Evolutionary conservation across 768 basidiomycete species (phyloP).

Genomic region (Hydnomerulius pinastri): DNA sequence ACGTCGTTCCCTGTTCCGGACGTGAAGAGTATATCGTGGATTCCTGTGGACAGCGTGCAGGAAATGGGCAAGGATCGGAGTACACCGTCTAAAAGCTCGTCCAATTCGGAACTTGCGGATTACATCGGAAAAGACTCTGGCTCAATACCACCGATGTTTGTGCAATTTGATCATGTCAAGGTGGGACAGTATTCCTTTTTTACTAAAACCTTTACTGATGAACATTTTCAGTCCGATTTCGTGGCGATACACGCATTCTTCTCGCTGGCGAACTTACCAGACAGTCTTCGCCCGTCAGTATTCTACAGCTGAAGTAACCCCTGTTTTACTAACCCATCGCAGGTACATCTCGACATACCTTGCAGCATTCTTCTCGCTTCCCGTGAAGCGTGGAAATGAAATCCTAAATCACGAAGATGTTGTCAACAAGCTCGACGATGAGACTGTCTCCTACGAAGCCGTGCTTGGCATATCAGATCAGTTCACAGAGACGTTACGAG

Average conservation of each 20-base stretch:
- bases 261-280: slow-evolving; percentile 71
- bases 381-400: slow-evolving; percentile 66
- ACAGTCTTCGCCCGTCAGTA: slow-evolving; percentile 67
- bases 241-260: slow-evolving; percentile 79
- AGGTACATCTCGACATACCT: slow-evolving; percentile 82
- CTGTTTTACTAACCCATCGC: slow-evolving; percentile 10
- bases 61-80: slow-evolving; percentile 57
- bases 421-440: slow-evolving; percentile 84
- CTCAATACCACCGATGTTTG: slow-evolving; percentile 80
- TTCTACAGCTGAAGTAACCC: slow-evolving; percentile 25
- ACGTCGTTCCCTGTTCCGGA: slow-evolving; percentile 89
- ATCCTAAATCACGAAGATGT: slow-evolving; percentile 85
- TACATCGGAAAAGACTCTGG: slow-evolving; percentile 70
- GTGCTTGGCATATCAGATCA: slow-evolving; percentile 60
- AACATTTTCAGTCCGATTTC: slow-evolving; percentile 77
- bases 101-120: slow-evolving; percentile 50
- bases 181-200: slow-evolving; percentile 38
- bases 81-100: slow-evolving; percentile 25
- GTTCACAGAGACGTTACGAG: slow-evolving; percentile 75
- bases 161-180: slow-evolving; percentile 93
- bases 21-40: slow-evolving; percentile 91
- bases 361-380: slow-evolving; percentile 85
- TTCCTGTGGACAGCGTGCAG: slow-evolving; percentile 70
- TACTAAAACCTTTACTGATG: background rate
- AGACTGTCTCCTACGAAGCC: slow-evolving; percentile 85